phyloP scores from a whole-genome alignment of 2,329 filamentous ascomycete genomes.

The Pseudogymnoascus pannorum region DNA sequence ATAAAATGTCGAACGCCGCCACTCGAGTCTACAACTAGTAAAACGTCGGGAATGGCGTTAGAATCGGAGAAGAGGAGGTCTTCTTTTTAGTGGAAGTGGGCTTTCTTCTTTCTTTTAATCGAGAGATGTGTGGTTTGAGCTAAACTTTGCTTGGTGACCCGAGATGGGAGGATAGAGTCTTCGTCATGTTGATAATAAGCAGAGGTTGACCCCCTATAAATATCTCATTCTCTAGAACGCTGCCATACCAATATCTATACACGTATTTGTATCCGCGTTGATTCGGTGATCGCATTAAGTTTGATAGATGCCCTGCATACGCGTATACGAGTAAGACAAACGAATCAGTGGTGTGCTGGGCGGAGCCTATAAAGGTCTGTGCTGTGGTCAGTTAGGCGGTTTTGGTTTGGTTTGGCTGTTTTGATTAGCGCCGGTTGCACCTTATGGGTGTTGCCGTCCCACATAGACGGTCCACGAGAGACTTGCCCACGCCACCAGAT shows the following conservation, averaged over 20 bases:
- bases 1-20: neutral
- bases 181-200: neutral
- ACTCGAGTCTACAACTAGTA: neutral
- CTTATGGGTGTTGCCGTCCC: too few relatives aligned
- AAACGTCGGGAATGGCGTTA: neutral
- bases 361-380: neutral
- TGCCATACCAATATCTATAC: neutral
- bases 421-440: too few relatives aligned
- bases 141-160: too few relatives aligned
- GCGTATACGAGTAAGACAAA: neutral
- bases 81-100: neutral
- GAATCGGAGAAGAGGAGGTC: neutral
- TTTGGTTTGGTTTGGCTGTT: too few relatives aligned
- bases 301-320: neutral
- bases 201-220: neutral
- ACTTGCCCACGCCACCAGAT: too few relatives aligned
- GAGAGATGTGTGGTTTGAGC: neutral
- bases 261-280: neutral
- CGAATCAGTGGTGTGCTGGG: neutral
- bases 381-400: too few relatives aligned
- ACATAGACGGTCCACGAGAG: too few relatives aligned
- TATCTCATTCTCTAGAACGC: neutral
- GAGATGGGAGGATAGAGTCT: neutral
- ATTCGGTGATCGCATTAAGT: neutral
- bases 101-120: neutral